Percentiles rank a stretch among this genome's conserved stretches.
Evolutionary conservation across 2,329 filamentous ascomycete species (phyloP).

Genomic region (Emergomyces africanus): DNA sequence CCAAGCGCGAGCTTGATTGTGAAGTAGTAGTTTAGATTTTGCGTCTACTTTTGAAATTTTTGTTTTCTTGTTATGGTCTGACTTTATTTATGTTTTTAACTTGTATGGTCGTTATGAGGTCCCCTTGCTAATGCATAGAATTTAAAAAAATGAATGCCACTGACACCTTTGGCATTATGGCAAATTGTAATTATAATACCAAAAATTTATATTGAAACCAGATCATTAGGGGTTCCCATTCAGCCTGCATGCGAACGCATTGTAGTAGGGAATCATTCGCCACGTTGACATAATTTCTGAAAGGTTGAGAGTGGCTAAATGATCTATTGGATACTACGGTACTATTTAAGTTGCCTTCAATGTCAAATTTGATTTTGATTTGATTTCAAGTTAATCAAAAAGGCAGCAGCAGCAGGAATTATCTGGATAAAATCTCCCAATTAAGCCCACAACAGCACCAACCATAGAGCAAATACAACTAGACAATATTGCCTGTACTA

Average conservation of each 20-base stretch:
- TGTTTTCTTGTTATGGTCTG: not conserved
- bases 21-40: constrained; percentile 28
- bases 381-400: too few relatives aligned
- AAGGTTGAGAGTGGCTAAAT: too few relatives aligned
- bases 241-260: not conserved
- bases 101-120: not conserved
- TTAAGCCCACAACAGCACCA: too few relatives aligned
- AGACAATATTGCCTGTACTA: too few relatives aligned
- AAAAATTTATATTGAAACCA: not conserved
- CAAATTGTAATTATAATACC: too few relatives aligned
- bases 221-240: not conserved
- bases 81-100: not conserved
- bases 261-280: too few relatives aligned
- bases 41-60: not conserved
- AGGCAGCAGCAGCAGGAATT: too few relatives aligned
- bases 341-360: too few relatives aligned
- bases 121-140: not conserved
- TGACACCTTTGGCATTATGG: not conserved
- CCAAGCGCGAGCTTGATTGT: constrained; percentile 85
- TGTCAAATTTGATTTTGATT: too few relatives aligned
- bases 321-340: not conserved
- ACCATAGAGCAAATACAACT: too few relatives aligned
- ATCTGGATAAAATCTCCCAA: too few relatives aligned
- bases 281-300: not conserved
- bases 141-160: not conserved